These are phyloP conservation scores for Lepidium campestre DNA, from an alignment of 441 rosid species.

Conservation along the genomic window DNA sequence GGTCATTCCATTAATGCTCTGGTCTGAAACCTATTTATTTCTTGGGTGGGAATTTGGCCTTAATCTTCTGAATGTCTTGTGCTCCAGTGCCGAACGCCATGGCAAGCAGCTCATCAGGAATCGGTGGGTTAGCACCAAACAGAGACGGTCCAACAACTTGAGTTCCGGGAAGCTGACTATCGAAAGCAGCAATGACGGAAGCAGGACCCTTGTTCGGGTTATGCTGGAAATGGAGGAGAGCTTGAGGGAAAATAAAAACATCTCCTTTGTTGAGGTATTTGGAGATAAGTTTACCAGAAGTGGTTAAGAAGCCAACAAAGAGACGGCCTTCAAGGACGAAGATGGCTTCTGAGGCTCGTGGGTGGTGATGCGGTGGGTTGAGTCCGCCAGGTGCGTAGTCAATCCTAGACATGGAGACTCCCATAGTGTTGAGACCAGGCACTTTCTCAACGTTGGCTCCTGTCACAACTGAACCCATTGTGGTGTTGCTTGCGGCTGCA, in stretches of 20 bases:
- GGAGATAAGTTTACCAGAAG: slow-evolving; percentile 42
- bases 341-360: slow-evolving; percentile 60
- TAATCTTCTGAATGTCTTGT: slow-evolving; percentile 51
- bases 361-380: slow-evolving; percentile 78
- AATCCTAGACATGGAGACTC: slow-evolving; percentile 54
- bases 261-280: slow-evolving; percentile 60
- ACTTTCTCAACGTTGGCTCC: slow-evolving; percentile 56
- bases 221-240: slow-evolving; percentile 69
- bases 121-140: slow-evolving; percentile 49
- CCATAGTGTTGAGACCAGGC: slow-evolving; percentile 80
- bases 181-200: slow-evolving; percentile 59
- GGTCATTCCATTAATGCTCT: not conserved
- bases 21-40: slow-evolving; percentile 11
- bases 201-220: slow-evolving; percentile 43
- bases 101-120: slow-evolving; percentile 58
- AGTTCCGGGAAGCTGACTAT: slow-evolving; percentile 73
- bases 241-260: slow-evolving; percentile 59
- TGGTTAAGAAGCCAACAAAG: slow-evolving; percentile 70
- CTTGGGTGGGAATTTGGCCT: slow-evolving; percentile 35
- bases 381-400: slow-evolving; percentile 57
- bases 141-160: slow-evolving; percentile 49
- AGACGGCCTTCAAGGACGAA: slow-evolving; percentile 65
- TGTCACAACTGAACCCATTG: slow-evolving; percentile 55
- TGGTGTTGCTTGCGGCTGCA: slow-evolving; percentile 30
- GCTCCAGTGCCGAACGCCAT: slow-evolving; percentile 56